Base-by-base conservation (phyloP, 495 filamentous ascomycete species). In the Neurospora sp. region DNA sequence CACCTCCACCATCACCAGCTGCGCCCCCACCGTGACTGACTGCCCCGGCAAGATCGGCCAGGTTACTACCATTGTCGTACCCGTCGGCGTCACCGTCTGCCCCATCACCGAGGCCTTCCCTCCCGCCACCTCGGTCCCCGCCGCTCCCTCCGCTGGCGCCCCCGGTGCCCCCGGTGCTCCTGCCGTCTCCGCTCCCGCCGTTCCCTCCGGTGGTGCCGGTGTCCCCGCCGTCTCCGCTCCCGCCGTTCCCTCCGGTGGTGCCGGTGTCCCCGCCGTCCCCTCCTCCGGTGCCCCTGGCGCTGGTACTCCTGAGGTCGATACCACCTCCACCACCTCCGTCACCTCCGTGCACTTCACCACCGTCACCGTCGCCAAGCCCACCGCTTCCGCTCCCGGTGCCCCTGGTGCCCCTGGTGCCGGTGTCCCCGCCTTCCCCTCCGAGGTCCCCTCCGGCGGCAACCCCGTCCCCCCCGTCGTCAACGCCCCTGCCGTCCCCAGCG, bases 1-100 rank as follows among this genome's bases (percentile, higher is more conserved):
- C 61, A 79, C 82, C 73, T 80, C 85, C 74, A 89, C 88, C 2
- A 83, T 89, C 76, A 89, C 85, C 8, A 83, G 83, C 77, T 91
- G 88, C 76, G 83, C 85, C 0, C 75, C 88, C 3, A 86, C 79
- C 8, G 86, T 89, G 7, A 86, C 84, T 12, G 78, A 88, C 80
- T 90, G 89, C 83, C 87, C 88, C 68, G 85, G 80, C 42, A 74
- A 83, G 39, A 83, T 79, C 41, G 82, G 80, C 73, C 71, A 77
- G 38, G 78, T 83, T 27, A 83, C 81, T 14, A 86, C 82, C 39
- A 77, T 82, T 68, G 74, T 77, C 40, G 75, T 84, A 68, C 68
- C 80, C 37, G 70, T 84, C 40, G 79, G 77, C 71, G 81, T 79
- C 42, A 82, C 81, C 68, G 72, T 81, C 65, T 82, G 78, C 73